A percentile compares a stretch with the other conserved stretches of the same genome.
Evolutionary conservation across 2,329 filamentous ascomycete species (phyloP).

Genomic region (Aspergillus melleus): DNA sequence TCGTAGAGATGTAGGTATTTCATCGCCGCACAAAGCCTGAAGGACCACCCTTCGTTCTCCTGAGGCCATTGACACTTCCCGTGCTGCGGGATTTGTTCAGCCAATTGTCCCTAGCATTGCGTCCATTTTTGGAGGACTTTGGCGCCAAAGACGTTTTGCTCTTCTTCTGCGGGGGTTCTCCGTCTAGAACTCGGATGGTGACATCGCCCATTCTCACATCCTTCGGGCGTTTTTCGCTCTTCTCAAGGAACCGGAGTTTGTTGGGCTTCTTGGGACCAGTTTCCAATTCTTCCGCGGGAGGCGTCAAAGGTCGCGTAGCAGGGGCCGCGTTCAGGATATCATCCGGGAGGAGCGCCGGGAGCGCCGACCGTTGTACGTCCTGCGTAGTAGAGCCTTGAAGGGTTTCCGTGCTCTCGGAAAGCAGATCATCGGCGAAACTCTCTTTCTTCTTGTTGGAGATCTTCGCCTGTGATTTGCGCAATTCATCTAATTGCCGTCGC

Average conservation of each 20-base stretch:
- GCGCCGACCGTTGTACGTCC: conserved; percentile 36
- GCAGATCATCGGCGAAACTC: conserved; percentile 32
- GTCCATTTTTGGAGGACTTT: conserved; percentile 44
- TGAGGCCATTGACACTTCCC: conserved; percentile 35
- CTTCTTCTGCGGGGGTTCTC: conserved; percentile 34
- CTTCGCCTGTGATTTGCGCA: conserved; percentile 41
- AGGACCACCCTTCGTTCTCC: conserved; percentile 37
- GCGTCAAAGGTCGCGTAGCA: conserved; percentile 45
- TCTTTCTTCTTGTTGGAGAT: conserved; percentile 30
- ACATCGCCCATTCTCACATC: conserved; percentile 52
- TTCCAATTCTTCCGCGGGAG: conserved; percentile 37
- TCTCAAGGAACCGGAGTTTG: conserved; percentile 52
- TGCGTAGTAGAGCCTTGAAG: conserved; percentile 40
- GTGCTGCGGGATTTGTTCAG: conserved; percentile 36
- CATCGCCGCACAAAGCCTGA: conserved; percentile 40
- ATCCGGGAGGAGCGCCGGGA: conserved; percentile 53
- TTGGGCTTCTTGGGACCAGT: conserved; percentile 35
- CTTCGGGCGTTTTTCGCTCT: conserved; percentile 49
- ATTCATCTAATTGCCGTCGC: conserved; percentile 41
- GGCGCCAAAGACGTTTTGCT: conserved; percentile 44
- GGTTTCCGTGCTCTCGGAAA: conserved; percentile 44
- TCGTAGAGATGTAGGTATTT: background rate
- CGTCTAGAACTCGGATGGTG: conserved; percentile 51
- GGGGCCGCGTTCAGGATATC: conserved; percentile 52
- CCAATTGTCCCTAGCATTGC: conserved; percentile 41